A percentile compares a stretch with the other conserved stretches of the same genome.
Evolutionary conservation across 495 filamentous ascomycete genomes (phyloP).

Genomic region (Eremomyces bilateralis): DNA sequence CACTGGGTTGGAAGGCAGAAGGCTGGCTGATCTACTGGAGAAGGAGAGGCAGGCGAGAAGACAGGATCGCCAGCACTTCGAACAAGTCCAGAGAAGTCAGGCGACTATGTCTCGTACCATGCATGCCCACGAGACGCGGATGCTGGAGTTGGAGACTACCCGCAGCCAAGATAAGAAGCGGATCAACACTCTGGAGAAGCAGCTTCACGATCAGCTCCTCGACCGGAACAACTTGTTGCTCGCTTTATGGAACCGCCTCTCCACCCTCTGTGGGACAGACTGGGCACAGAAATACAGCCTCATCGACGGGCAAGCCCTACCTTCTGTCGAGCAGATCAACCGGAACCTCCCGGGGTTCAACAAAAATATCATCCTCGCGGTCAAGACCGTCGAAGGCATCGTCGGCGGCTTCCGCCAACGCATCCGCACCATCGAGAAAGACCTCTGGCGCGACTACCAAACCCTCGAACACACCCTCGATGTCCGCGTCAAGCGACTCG

Average conservation of each 20-base stretch:
- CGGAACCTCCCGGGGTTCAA: constrained; percentile 62
- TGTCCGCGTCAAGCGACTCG: constrained; percentile 61
- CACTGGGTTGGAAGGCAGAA: constrained; percentile 64
- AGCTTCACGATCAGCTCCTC: constrained; percentile 62
- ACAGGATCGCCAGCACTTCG: constrained; percentile 66
- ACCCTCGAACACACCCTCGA: constrained; percentile 63
- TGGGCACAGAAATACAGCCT: constrained; percentile 81
- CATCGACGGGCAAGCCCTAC: constrained; percentile 57
- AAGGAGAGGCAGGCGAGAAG: constrained; percentile 72
- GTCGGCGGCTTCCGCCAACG: constrained; percentile 60
- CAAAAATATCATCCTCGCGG: constrained; percentile 66
- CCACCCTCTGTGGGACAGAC: constrained; percentile 66
- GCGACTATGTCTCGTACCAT: constrained; percentile 66
- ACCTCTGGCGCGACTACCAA: constrained; percentile 78
- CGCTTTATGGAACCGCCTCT: constrained; percentile 69
- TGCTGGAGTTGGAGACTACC: constrained; percentile 60
- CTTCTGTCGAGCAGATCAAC: constrained; percentile 56
- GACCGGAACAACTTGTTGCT: constrained; percentile 81
- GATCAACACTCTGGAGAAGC: constrained; percentile 47
- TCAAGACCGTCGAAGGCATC: constrained; percentile 72
- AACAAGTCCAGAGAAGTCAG: constrained; percentile 67
- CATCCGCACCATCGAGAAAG: constrained; percentile 65
- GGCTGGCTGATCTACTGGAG: constrained; percentile 71
- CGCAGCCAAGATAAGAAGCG: constrained; percentile 53
- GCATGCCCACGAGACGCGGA: constrained; percentile 58